These are phyloP conservation scores for Penicillium pulvis DNA, from an alignment of 495 filamentous ascomycete genomes.

Conservation along the genomic window DNA sequence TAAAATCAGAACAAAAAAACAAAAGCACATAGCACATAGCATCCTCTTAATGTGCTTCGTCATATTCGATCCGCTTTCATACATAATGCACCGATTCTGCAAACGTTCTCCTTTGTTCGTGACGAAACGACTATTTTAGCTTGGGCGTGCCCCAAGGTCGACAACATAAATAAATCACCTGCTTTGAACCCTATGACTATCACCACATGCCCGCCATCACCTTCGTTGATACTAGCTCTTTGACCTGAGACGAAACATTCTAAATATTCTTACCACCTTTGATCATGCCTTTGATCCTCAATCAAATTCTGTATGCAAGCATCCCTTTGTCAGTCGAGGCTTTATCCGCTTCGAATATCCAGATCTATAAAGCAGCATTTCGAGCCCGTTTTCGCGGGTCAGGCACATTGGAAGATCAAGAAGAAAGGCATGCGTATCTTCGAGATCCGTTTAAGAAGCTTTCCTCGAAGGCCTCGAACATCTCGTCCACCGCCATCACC, in stretches of 20 bases:
- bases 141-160: not conserved
- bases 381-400: not conserved
- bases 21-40: not conserved
- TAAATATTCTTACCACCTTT: not conserved
- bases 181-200: slow-evolving; percentile 34
- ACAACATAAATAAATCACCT: slow-evolving; percentile 20
- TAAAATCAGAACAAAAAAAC: not conserved
- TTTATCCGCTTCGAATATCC: not conserved
- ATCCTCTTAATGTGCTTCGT: slow-evolving; percentile 1
- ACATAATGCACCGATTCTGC: not conserved
- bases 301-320: not conserved
- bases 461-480: not conserved
- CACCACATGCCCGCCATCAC: slow-evolving; percentile 18
- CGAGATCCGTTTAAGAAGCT: not conserved
- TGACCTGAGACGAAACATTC: not conserved
- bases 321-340: slow-evolving; percentile 1
- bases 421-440: not conserved
- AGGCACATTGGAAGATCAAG: not conserved
- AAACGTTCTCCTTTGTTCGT: not conserved
- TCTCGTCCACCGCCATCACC: not conserved
- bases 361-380: not conserved
- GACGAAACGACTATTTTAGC: not conserved
- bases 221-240: not conserved
- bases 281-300: slow-evolving; percentile 1
- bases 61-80: not conserved